Percentiles rank a stretch among this genome's conserved stretches.
Evolutionary conservation across 768 basidiomycete genomes (phyloP).

Genomic region (Rhodotorula kratochvilovae): DNA sequence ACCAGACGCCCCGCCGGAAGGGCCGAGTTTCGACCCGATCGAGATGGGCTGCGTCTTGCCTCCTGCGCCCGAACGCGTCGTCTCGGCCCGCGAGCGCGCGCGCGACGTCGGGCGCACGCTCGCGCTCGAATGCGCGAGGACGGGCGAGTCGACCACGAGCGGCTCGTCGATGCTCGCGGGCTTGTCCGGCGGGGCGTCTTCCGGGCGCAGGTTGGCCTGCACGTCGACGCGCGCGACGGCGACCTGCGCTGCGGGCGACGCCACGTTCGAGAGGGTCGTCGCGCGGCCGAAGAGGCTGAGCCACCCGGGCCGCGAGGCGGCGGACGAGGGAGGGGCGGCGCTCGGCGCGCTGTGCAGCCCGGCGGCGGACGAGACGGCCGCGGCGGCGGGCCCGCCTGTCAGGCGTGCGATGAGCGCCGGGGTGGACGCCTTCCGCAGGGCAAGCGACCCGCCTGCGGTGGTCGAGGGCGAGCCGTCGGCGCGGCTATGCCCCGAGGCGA

Average conservation of each 20-base stretch:
- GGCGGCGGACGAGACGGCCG: background rate
- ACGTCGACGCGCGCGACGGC: slow-evolving; percentile 31
- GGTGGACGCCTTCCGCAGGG: slow-evolving; percentile 17
- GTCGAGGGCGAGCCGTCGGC: background rate
- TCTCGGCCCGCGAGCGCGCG: background rate
- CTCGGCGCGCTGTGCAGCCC: background rate
- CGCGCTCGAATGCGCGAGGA: background rate
- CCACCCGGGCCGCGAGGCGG: slow-evolving; percentile 24
- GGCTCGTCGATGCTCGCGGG: background rate
- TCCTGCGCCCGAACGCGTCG: background rate
- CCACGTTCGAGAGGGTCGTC: background rate
- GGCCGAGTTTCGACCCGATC: slow-evolving; percentile 10
- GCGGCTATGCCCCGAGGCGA: background rate
- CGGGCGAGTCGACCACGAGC: background rate
- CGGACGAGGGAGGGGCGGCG: background rate
- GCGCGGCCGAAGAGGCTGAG: slow-evolving; percentile 19
- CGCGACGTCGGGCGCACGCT: background rate
- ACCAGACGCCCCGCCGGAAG: background rate
- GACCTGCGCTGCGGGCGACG: slow-evolving; percentile 10
- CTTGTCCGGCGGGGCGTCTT: background rate
- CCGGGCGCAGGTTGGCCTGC: slow-evolving; percentile 15
- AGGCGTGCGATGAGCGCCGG: slow-evolving; percentile 33
- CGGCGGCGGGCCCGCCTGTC: background rate
- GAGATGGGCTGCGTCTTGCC: slow-evolving; percentile 29
- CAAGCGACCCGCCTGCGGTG: background rate